A percentile compares a stretch with the other conserved stretches of the same genome.
phyloP scores from a whole-genome alignment of 768 basidiomycete genomes.

The Auricularia auricula-judae region DNA sequence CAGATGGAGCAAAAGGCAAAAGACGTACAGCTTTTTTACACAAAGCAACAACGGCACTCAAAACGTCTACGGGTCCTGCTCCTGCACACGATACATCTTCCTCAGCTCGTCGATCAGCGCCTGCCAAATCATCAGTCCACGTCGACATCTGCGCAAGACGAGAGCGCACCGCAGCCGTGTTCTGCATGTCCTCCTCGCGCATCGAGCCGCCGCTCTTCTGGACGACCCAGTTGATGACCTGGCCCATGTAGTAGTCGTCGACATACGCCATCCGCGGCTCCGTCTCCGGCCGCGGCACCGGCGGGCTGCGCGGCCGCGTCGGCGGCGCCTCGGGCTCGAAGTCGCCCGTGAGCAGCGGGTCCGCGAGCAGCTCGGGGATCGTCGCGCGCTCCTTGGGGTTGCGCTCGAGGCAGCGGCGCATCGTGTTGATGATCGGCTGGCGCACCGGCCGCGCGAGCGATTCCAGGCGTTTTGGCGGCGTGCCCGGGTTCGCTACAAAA shows the following conservation, averaged over 20 bases:
- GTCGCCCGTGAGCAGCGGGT: background rate
- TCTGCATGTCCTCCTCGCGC: too few relatives aligned
- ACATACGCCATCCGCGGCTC: background rate
- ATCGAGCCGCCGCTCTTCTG: too few relatives aligned
- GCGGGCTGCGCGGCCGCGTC: background rate
- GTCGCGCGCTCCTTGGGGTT: conserved; percentile 75
- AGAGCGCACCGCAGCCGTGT: too few relatives aligned
- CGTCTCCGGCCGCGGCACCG: background rate
- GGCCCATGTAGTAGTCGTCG: background rate
- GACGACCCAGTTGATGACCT: background rate
- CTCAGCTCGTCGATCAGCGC: too few relatives aligned
- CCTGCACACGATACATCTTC: too few relatives aligned
- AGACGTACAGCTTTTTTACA: too few relatives aligned
- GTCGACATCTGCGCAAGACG: too few relatives aligned
- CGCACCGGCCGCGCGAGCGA: conserved; percentile 65
- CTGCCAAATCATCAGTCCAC: too few relatives aligned
- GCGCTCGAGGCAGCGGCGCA: conserved; percentile 71
- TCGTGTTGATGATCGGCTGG: conserved; percentile 63
- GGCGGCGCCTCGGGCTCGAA: background rate
- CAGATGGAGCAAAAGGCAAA: too few relatives aligned
- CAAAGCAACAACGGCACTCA: too few relatives aligned
- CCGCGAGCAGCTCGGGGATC: conserved; percentile 72
- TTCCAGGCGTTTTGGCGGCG: conserved; percentile 40
- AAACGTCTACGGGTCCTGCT: too few relatives aligned
- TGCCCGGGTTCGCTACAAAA: background rate